Evolutionary conservation across 345 rosid genomes (phyloP), one percentile per base, ranked within the genome.

Genomic region (Stellera chamaejasme): DNA sequence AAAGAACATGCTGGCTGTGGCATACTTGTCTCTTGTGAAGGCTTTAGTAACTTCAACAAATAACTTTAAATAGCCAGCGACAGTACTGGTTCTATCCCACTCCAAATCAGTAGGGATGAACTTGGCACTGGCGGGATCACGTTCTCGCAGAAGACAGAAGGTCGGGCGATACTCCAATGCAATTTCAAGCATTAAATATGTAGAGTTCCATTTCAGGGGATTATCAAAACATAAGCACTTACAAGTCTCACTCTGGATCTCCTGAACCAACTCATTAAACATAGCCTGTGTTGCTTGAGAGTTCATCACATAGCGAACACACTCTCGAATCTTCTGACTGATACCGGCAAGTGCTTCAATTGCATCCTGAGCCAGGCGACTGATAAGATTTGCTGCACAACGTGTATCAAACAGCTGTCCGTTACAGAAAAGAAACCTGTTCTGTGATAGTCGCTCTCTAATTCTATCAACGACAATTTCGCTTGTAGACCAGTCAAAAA

Each of bases 341-440:
- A 75, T 69, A 25, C 77, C 85, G 5, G 28, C 48, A 8, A 78
- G 70, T 10, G 77, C 64, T 70, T 81, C 81, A 77, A 81, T 19
- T 6, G 73, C 75, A 72, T 79, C 84, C 59, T 71, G 66, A 66
- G 61, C 88, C 94, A 88, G 82, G 64, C 66, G 64, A 48, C 73
- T 76, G 50, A 88, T 56, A 64, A 81, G 80, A 70, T 73, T 74
- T 43, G 75, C 70, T 2, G 74, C 79, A 60, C 94, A 88, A 27
- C 80, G 83, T 10, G 77, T 68, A 27, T 88, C 88, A 55, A 88
- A 88, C 52, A 82, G 56, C 62, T 74, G 81, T 12, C 94, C 96
- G 36, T 79, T 67, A 60, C 84, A 77, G 36, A 60, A 76, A n/a
- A 88, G 82, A 52, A 85, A 82, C 67, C 77, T 73, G 62, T 79